A percentile compares a stretch with the other conserved stretches of the same genome.
phyloP scores from a whole-genome alignment of 1,139 yeast species.

The Protomyces lactucae-debilis region DNA sequence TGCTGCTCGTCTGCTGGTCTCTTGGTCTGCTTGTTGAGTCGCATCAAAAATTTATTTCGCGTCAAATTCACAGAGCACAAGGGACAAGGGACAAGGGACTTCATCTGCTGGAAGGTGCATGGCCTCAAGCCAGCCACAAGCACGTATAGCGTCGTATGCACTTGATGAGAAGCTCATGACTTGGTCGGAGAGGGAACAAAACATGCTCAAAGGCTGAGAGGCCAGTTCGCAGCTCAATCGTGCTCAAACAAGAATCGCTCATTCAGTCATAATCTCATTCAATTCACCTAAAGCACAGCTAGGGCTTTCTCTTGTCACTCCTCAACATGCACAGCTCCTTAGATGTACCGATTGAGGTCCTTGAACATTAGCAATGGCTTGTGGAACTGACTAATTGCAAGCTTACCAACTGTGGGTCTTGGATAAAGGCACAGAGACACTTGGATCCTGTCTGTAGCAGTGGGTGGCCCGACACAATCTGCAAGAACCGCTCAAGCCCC shows the following conservation, averaged over 20 bases:
- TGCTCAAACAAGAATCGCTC: too few relatives aligned
- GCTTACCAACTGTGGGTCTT: slow-evolving; percentile 71
- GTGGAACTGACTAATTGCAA: too few relatives aligned
- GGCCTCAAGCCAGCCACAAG: too few relatives aligned
- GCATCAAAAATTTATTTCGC: background rate
- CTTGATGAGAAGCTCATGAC: too few relatives aligned
- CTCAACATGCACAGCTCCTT: background rate
- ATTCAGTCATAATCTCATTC: too few relatives aligned
- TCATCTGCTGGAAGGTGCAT: too few relatives aligned
- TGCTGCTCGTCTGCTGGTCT: background rate
- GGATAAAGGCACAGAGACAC: slow-evolving; percentile 76
- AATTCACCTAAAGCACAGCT: background rate
- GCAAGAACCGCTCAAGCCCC: slow-evolving; percentile 76
- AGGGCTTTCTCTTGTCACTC: background rate
- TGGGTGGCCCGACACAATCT: slow-evolving; percentile 88
- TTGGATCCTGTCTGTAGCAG: slow-evolving; percentile 84
- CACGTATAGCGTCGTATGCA: too few relatives aligned
- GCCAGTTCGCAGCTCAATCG: too few relatives aligned
- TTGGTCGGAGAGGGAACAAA: too few relatives aligned
- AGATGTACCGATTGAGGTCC: background rate
- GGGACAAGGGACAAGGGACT: too few relatives aligned
- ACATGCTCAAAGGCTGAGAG: too few relatives aligned
- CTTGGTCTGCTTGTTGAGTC: background rate
- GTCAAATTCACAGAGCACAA: background rate
- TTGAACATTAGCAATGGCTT: background rate